Evolutionary conservation across 129 eudicot species (phyloP).

Genomic region (Scalesia atractyloides): DNA sequence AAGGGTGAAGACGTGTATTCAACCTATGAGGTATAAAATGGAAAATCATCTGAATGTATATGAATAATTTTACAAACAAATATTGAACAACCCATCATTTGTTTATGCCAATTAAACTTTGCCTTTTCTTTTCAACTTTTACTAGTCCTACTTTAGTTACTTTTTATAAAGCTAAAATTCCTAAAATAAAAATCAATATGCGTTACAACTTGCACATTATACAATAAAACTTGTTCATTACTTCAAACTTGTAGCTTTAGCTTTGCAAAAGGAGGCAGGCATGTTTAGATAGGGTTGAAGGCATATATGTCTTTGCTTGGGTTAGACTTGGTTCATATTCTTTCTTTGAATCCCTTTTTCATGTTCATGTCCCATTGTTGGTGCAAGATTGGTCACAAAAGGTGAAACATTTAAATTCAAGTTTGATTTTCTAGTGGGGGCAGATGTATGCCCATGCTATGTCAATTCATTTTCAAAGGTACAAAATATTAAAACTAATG

Average conservation of each 20-base stretch:
- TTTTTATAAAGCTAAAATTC: not conserved
- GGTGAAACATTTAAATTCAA: constrained; percentile 8
- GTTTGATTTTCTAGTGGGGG: not conserved
- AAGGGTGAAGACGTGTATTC: not conserved
- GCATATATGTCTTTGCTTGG: constrained; percentile 24
- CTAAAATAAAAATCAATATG: not conserved
- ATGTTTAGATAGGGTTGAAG: constrained; percentile 24
- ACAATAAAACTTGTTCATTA: not conserved
- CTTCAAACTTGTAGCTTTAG: constrained; percentile 14
- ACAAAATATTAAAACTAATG: not conserved
- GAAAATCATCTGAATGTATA: not conserved
- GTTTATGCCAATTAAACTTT: not conserved
- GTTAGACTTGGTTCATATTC: constrained; percentile 7
- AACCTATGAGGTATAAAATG: not conserved
- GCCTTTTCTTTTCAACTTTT: not conserved
- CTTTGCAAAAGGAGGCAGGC: constrained; percentile 10
- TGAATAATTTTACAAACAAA: not conserved
- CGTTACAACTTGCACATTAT: not conserved
- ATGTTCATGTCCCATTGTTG: constrained; percentile 4
- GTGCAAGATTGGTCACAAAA: constrained; percentile 10
- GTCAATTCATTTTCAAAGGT: not conserved
- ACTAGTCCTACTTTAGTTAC: not conserved
- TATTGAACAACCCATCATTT: not conserved
- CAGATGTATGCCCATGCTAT: not conserved
- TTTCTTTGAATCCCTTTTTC: not conserved